Evolutionary conservation across 345 rosid genomes (phyloP), one percentile per base, ranked within the genome.

Genomic region (Hibiscus trionum): DNA sequence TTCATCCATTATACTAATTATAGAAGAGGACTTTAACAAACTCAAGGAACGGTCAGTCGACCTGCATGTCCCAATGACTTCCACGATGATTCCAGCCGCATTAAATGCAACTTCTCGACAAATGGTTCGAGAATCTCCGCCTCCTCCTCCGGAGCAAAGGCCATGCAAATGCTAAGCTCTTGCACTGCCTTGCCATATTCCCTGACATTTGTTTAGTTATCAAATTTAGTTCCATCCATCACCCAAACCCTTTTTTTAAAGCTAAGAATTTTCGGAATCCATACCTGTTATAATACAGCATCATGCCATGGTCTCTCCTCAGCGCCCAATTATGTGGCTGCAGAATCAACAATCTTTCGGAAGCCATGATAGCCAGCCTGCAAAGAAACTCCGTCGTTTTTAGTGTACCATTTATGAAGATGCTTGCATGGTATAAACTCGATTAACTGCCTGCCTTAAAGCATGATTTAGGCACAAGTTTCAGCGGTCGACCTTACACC

Each of bases 101-200:
- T 77, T 50, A 91, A 77, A 77, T 93, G 98, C 83, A 93, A 81
- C 72, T 85, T 93, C 85, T 86, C 93, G 26, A 93, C 90, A 77
- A 93, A 93, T 6, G 86, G 84, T 77, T 86, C 85, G 33, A 93
- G 77, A 71, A 85, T 49, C 52, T 83, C 78, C 31, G 81, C 86
- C 77, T 93, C 98, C 75, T 90, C 98, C 69, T 86, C 86, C 0
- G 94, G 91, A 0, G 91, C 91, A 82, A 88, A 90, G 1, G 96
- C 98, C 88, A 93, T 86, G 78, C 91, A 90, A 62, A 93, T 93
- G 88, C 98, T 93, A 46, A 93, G 89, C 85, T 90, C 98, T 82
- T 85, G 95, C 72, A 90, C 88, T 4, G 98, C 98, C 87, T 86
- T 82, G 39, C 88, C 90, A 17, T 82, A 88, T 60, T 88, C 86